These are phyloP conservation scores for Colletotrichum godetiae DNA, from an alignment of 2,329 filamentous ascomycete species.

Conservation along the genomic window DNA sequence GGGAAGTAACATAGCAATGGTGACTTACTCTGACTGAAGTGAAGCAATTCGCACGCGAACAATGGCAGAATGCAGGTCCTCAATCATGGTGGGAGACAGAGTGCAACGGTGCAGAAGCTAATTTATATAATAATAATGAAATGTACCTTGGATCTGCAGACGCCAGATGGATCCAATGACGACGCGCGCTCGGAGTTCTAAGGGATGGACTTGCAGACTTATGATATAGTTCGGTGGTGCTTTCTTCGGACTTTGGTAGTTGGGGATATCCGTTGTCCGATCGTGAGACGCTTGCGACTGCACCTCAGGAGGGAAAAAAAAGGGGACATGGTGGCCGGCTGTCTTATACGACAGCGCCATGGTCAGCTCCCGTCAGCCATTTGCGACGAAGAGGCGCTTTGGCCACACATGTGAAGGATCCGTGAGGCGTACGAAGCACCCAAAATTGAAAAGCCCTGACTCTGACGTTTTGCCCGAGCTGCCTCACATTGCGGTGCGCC, in stretches of 20 bases:
- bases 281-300: constrained; percentile 16
- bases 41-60: constrained; percentile 60
- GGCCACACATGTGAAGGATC: constrained; percentile 28
- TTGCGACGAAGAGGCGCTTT: constrained; percentile 26
- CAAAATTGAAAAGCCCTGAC: neutral
- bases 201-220: constrained; percentile 25
- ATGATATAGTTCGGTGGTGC: constrained; percentile 33
- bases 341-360: constrained; percentile 31
- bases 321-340: constrained; percentile 13
- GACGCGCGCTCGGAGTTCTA: constrained; percentile 26
- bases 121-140: constrained; percentile 13
- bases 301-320: neutral
- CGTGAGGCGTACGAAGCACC: constrained; percentile 8
- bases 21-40: constrained; percentile 59
- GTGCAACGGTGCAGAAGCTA: constrained; percentile 5
- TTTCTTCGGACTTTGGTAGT: constrained; percentile 34
- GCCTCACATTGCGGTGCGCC: neutral
- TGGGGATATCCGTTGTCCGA: constrained; percentile 48
- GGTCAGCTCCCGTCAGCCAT: constrained; percentile 18
- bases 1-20: neutral
- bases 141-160: constrained; percentile 12
- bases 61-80: constrained; percentile 55
- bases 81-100: constrained; percentile 44
- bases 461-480: neutral
- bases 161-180: constrained; percentile 18